Conservation (phyloP, 805 yeast genomes). For the Lipomyces sp. region DNA sequence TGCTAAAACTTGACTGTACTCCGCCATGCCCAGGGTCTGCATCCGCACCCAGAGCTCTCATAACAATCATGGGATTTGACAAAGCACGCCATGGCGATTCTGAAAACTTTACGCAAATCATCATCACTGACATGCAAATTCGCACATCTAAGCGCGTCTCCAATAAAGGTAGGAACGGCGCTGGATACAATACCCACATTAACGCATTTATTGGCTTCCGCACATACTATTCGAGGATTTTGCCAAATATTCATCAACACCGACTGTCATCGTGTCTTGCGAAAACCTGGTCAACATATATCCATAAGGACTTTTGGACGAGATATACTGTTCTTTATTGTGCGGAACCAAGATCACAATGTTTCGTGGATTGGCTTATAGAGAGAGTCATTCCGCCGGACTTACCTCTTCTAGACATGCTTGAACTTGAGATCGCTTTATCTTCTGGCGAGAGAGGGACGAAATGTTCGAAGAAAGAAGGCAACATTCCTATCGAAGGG, state of each 20-base stretch:
- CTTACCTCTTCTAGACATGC: conserved; percentile 12
- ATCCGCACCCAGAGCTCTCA: conserved; percentile 6
- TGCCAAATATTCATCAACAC: conserved; percentile 26
- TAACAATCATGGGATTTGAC: conserved; percentile 19
- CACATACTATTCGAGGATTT: conserved; percentile 25
- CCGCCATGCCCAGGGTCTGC: neutral
- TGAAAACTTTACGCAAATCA: neutral
- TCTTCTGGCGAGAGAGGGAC: neutral
- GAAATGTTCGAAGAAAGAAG: neutral
- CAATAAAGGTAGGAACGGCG: neutral
- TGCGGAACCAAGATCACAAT: conserved; percentile 20
- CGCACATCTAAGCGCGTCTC: neutral
- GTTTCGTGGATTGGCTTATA: conserved; percentile 29
- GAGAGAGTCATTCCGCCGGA: conserved; percentile 23
- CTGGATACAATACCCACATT: conserved; percentile 9
- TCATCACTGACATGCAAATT: conserved; percentile 1
- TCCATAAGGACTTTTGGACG: conserved; percentile 30
- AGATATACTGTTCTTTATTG: conserved; percentile 24
- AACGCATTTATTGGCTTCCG: conserved; percentile 33
- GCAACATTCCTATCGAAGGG: neutral
- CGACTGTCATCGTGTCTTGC: conserved; percentile 24
- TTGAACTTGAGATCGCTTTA: conserved; percentile 6
- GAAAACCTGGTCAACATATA: conserved; percentile 26
- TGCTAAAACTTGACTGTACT: conserved; percentile 15
- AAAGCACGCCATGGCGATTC: neutral